These are phyloP conservation scores for Alternaria brassicicola DNA, from an alignment of 2,329 filamentous ascomycete species.

Conservation along the genomic window DNA sequence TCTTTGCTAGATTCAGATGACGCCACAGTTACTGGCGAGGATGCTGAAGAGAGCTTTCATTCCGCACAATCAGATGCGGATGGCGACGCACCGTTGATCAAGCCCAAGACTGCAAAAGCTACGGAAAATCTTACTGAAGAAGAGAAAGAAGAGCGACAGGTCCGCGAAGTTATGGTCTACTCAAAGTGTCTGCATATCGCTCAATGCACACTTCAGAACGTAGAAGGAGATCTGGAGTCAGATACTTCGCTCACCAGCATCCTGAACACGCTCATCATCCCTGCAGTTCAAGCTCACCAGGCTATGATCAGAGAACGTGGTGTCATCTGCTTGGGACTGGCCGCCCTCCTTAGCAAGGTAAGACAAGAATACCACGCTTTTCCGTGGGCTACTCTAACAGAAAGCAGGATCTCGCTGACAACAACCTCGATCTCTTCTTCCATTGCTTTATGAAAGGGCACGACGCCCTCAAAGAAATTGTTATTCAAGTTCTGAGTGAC, in stretches of 20 bases:
- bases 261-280: conserved; percentile 95
- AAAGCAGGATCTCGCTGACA: conserved; percentile 76
- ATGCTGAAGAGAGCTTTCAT: conserved; percentile 80
- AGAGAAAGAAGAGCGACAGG: conserved; percentile 72
- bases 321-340: conserved; percentile 86
- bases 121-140: conserved; percentile 52
- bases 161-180: conserved; percentile 93
- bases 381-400: conserved; percentile 10
- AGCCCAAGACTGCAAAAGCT: conserved; percentile 37
- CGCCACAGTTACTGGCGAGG: conserved; percentile 57
- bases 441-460: conserved; percentile 96
- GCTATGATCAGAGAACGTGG: conserved; percentile 90
- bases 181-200: conserved; percentile 98
- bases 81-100: conserved; percentile 59
- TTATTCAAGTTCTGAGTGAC: conserved; percentile 89
- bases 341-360: conserved; percentile 84
- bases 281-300: conserved; percentile 91
- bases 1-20: conserved; percentile 76
- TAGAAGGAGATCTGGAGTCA: conserved; percentile 83
- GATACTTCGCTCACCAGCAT: conserved; percentile 95
- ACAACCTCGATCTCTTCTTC: conserved; percentile 91
- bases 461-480: conserved; percentile 84
- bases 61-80: conserved; percentile 88
- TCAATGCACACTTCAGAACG: conserved; percentile 95
- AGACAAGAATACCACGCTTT: conserved; percentile 16